phyloP scores from a whole-genome alignment of 805 yeast genomes.

The Candida chilensis region DNA sequence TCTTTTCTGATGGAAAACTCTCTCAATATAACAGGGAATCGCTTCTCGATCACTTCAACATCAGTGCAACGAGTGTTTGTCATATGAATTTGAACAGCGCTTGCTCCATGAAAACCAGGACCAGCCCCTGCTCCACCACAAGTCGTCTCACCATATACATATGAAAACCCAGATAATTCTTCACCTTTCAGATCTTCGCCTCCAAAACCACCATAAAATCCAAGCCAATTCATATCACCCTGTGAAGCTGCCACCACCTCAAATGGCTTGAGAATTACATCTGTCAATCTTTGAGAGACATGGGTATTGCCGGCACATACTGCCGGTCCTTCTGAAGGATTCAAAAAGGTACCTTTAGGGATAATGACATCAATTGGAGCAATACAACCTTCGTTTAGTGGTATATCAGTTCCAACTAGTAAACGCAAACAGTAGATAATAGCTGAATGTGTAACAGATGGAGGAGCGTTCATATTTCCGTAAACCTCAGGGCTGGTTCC shows the following conservation, averaged over 20 bases:
- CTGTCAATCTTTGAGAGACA: constrained; percentile 90
- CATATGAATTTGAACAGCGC: constrained; percentile 91
- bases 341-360: constrained; percentile 8
- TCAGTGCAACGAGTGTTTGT: constrained; percentile 92
- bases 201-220: constrained; percentile 82
- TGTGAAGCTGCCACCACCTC: constrained; percentile 91
- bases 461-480: constrained; percentile 90
- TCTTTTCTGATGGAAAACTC: constrained; percentile 61
- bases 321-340: too few species aligned
- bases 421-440: constrained; percentile 81
- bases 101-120: constrained; percentile 73
- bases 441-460: constrained; percentile 83
- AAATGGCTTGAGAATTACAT: constrained; percentile 80
- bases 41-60: constrained; percentile 77
- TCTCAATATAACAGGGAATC: constrained; percentile 75
- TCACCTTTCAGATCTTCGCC: too few species aligned
- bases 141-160: constrained; percentile 89
- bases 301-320: constrained; percentile 89
- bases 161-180: too few species aligned
- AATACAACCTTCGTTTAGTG: constrained; percentile 76
- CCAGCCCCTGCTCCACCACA: constrained; percentile 97
- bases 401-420: constrained; percentile 79
- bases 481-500: constrained; percentile 85
- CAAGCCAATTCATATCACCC: constrained; percentile 90
- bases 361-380: constrained; percentile 16